Percentiles rank a stretch among this genome's conserved stretches.
Evolutionary conservation across 805 yeast genomes (phyloP).

Genomic region (Suhomyces xylopsoci): DNA sequence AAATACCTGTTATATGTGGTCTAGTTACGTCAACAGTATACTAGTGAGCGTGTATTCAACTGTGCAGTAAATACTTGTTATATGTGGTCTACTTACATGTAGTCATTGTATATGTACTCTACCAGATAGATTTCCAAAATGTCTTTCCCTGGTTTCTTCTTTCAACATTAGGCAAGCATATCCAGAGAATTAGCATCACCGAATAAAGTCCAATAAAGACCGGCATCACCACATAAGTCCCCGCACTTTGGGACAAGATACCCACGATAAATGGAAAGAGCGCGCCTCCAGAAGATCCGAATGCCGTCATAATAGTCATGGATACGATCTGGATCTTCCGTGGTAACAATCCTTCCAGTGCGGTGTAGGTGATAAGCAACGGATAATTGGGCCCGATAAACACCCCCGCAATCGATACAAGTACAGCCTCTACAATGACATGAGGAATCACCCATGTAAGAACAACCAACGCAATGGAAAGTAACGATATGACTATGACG

Average conservation of each 20-base stretch:
- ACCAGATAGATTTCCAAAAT: conserved; percentile 20
- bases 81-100: no score
- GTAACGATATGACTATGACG: conserved; percentile 30
- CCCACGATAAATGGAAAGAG: conserved; percentile 54
- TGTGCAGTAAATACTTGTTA: no score
- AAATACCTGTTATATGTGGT: no score
- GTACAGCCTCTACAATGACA: conserved; percentile 44
- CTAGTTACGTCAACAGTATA: no score
- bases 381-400: conserved; percentile 67
- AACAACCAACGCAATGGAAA: conserved; percentile 36
- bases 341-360: conserved; percentile 40
- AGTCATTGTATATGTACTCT: neutral
- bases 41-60: no score
- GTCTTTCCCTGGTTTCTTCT: conserved; percentile 9
- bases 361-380: conserved; percentile 45
- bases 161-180: conserved; percentile 36
- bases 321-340: conserved; percentile 51
- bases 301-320: conserved; percentile 50
- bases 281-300: conserved; percentile 60
- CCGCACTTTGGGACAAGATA: conserved; percentile 41
- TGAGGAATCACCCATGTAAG: conserved; percentile 50
- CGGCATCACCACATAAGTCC: conserved; percentile 51
- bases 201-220: conserved; percentile 37
- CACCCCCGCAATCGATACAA: conserved; percentile 51
- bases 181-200: conserved; percentile 38